These are phyloP conservation scores for Flaveria brownii DNA, from an alignment of 129 eudicot species.

Conservation along the genomic window DNA sequence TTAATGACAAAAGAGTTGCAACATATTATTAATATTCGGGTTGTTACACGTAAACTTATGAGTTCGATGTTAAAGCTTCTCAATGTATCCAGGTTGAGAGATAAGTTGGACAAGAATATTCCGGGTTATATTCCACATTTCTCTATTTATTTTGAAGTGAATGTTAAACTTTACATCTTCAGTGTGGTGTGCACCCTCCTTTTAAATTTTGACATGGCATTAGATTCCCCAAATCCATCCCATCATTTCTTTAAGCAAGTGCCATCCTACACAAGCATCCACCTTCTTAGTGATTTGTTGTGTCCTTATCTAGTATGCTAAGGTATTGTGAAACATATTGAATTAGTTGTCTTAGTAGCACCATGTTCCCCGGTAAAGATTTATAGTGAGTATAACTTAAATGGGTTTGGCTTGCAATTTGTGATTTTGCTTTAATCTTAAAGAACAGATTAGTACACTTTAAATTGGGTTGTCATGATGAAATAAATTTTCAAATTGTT, in stretches of 20 bases:
- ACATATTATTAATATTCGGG: too few species aligned
- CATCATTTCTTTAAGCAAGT: conserved; percentile 26
- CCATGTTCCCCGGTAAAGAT: conserved; percentile 14
- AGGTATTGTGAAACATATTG: conserved; percentile 14
- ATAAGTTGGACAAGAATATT: too few species aligned
- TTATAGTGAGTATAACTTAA: conserved; percentile 16
- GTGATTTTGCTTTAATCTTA: too few species aligned
- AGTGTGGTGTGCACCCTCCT: conserved; percentile 30
- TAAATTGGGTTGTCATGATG: background rate
- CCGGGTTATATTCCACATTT: conserved; percentile 3
- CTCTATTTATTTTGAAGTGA: background rate
- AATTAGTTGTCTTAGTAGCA: background rate
- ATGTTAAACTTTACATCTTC: conserved; percentile 22
- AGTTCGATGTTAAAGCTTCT: too few species aligned
- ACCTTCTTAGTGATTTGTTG: conserved; percentile 26
- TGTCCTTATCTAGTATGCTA: conserved; percentile 28
- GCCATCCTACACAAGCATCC: conserved; percentile 40
- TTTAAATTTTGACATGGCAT: conserved; percentile 17
- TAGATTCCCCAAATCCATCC: conserved; percentile 34
- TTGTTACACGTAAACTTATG: too few species aligned
- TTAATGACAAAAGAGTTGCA: too few species aligned
- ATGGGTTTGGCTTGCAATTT: background rate
- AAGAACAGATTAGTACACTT: background rate
- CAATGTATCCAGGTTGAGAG: too few species aligned
- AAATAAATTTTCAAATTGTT: background rate